Evolutionary conservation across 140 eudicot species (phyloP).

Genomic region (Ambrosia hybrid): DNA sequence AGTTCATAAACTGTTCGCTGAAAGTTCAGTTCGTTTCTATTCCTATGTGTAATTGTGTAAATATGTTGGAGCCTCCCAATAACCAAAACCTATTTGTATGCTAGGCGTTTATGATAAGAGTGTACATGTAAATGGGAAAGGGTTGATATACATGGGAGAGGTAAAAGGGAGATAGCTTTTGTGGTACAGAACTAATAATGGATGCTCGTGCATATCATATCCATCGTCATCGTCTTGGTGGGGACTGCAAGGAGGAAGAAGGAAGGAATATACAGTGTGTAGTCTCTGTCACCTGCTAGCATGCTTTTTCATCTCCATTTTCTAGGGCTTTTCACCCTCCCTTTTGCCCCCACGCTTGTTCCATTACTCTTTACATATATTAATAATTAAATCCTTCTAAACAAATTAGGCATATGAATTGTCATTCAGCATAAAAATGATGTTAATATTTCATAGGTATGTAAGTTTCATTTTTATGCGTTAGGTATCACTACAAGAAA

Average conservation of each 20-base stretch:
- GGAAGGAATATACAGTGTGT: conserved; percentile 56
- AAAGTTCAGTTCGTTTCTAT: no score
- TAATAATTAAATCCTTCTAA: not conserved
- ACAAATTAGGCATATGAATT: no score
- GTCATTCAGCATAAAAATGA: no score
- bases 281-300: conserved; percentile 63
- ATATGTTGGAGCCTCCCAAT: no score
- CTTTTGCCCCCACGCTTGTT: conserved; percentile 40
- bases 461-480: no score
- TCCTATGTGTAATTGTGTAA: no score
- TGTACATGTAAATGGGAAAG: not conserved
- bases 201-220: conserved; percentile 36
- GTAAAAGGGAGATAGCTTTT: conserved; percentile 57
- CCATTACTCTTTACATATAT: not conserved
- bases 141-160: conserved; percentile 11
- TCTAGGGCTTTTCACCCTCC: conserved; percentile 46
- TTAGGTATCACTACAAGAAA: no score
- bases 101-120: no score
- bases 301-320: conserved; percentile 47
- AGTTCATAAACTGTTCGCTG: no score
- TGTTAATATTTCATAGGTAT: no score
- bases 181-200: conserved; percentile 22
- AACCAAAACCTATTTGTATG: no score
- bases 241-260: conserved; percentile 17
- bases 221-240: conserved; percentile 19